These are phyloP conservation scores for Ganoderma resinaceum DNA, from an alignment of 1,284 basidiomycete genomes.

Conservation along the genomic window DNA sequence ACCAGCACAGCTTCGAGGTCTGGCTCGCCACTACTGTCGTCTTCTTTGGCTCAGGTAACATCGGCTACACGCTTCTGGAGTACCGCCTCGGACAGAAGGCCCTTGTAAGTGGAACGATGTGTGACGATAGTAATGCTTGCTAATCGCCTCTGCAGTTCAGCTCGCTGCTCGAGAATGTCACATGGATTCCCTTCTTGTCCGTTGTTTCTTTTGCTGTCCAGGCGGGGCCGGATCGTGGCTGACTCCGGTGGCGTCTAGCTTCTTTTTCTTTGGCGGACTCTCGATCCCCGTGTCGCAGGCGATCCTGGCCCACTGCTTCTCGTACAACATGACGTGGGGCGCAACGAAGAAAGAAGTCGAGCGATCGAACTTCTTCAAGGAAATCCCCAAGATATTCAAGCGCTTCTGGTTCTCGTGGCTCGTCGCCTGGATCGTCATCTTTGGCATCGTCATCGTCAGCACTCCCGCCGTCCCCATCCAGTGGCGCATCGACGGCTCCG, in stretches of 20 bases:
- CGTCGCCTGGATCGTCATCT: constrained; percentile 50
- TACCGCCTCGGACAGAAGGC: constrained; percentile 54
- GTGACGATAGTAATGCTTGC: background rate
- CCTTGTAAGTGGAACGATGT: constrained; percentile 31
- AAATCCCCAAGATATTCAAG: constrained; percentile 60
- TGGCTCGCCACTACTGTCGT: constrained; percentile 59
- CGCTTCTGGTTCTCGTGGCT: constrained; percentile 54
- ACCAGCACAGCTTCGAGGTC: constrained; percentile 51
- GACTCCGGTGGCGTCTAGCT: constrained; percentile 40
- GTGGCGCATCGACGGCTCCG: constrained; percentile 51
- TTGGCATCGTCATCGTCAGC: constrained; percentile 48
- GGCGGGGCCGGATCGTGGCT: constrained; percentile 13
- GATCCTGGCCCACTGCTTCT: constrained; percentile 58
- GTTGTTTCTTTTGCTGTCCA: constrained; percentile 26
- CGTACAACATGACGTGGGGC: constrained; percentile 63
- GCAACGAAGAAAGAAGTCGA: constrained; percentile 57
- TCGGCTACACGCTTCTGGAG: constrained; percentile 55
- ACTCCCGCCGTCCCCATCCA: constrained; percentile 49
- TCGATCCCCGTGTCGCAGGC: constrained; percentile 55
- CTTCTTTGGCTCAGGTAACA: constrained; percentile 56
- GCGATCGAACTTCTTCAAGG: constrained; percentile 65
- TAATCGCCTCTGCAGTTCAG: constrained; percentile 34
- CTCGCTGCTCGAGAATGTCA: constrained; percentile 50
- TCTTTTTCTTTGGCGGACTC: constrained; percentile 64
- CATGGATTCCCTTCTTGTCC: constrained; percentile 57